Conservation (phyloP, 2,329 filamentous ascomycete species). For the Xylariaceae sp. region DNA sequence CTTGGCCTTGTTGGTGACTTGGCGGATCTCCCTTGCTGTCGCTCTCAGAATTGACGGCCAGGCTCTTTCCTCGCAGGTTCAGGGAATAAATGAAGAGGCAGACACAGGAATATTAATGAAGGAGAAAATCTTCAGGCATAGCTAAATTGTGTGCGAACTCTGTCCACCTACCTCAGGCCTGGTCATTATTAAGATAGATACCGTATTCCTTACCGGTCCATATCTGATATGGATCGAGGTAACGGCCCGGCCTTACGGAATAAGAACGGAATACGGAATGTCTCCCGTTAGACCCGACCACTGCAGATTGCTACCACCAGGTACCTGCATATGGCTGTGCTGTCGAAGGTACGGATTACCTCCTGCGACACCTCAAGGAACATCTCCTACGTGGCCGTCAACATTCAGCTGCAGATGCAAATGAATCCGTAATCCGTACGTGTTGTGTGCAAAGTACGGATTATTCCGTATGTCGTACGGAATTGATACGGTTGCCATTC, state of each 20-base stretch:
- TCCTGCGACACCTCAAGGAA: background rate
- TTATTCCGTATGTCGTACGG: background rate
- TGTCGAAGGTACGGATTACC: no score
- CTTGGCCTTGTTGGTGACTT: conserved; percentile 5
- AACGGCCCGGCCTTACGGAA: background rate
- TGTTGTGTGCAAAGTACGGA: no score
- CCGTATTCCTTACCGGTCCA: no score
- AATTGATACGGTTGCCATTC: no score
- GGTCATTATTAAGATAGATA: background rate
- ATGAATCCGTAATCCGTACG: background rate
- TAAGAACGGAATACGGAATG: no score
- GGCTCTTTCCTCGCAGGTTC: background rate
- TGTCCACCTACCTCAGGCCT: background rate
- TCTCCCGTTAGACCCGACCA: no score
- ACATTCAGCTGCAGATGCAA: background rate
- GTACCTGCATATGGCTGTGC: no score
- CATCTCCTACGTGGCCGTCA: no score
- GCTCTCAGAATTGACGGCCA: background rate
- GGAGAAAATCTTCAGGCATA: background rate
- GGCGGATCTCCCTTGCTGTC: background rate
- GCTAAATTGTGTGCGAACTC: background rate
- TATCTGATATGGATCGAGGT: background rate
- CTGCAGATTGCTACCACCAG: no score
- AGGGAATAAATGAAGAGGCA: background rate
- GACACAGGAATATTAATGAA: background rate